Conservation (phyloP, 805 yeast genomes). For the Pichia heedii region DNA sequence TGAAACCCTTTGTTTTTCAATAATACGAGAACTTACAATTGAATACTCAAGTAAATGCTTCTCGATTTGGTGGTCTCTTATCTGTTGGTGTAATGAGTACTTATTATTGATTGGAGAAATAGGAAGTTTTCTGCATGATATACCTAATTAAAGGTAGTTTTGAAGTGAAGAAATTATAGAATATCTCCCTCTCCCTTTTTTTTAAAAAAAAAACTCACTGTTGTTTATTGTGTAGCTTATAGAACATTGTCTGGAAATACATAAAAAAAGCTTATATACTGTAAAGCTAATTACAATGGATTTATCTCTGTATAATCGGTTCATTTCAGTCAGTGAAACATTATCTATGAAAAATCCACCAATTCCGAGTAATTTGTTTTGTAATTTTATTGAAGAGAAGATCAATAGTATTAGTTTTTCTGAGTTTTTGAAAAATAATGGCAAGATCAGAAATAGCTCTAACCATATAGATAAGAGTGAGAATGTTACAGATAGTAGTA, state of each 20-base stretch:
- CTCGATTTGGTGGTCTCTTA: constrained; percentile 66
- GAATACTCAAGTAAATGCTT: constrained; percentile 46
- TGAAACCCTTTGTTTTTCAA: constrained; percentile 46
- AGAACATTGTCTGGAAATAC: too few relatives aligned
- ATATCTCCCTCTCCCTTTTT: neutral
- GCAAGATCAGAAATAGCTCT: neutral
- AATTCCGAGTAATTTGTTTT: neutral
- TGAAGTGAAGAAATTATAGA: too few relatives aligned
- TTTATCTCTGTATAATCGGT: neutral
- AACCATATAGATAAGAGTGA: neutral
- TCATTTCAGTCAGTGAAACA: neutral
- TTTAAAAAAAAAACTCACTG: too few relatives aligned
- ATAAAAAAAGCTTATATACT: too few relatives aligned
- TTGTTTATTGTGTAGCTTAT: too few relatives aligned
- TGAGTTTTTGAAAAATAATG: neutral
- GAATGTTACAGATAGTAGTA: neutral
- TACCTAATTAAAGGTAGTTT: neutral
- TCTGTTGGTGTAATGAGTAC: constrained; percentile 74
- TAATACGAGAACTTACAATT: constrained; percentile 53
- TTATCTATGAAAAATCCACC: neutral
- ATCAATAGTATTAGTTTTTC: neutral
- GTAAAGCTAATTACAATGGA: neutral
- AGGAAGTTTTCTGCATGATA: constrained; percentile 38
- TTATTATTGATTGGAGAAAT: constrained; percentile 57
- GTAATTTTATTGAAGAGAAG: neutral